Base-by-base conservation (phyloP, 2,329 filamentous ascomycete genomes). In the Aspergillus persii region DNA sequence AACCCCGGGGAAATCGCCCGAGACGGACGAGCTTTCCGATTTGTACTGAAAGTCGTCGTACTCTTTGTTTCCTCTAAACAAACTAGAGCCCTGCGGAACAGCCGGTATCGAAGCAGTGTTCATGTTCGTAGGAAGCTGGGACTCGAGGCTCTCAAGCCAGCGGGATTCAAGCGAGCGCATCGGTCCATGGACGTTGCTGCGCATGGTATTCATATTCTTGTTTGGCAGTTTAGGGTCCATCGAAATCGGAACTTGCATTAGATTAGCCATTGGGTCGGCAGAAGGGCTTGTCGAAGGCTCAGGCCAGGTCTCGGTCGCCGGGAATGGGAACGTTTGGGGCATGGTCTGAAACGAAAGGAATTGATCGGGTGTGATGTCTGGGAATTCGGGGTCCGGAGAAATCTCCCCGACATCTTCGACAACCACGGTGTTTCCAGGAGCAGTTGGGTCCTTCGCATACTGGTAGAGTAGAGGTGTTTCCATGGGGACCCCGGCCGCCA, bases 11-110 rank as follows among this genome's bases (percentile, higher is more conserved):
- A 73, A 11, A 53, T 76, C 74, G 15, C 71, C 74, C 4, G 73
- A 70, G n/a, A 73, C 69, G 0, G 74, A 76, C 27, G 74, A 74
- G 56, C 66, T 75, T 51, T 75, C 73, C 0, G 74, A 75, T 58
- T 71, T 71, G 56, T 69, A 71, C 30, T 74, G 71, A 44, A 72
- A 70, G n/a, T 61, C 62, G 3, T 75, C 73, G n/a, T 66, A 64
- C 6, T 56, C 63, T 9, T 55, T 61, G 26, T 57, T 63, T 15
- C 68, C 67, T 26, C 65, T 63, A 50, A 62, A 52, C 30, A 66
- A 62, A 2, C 55, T 23, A 3, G 60, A 26, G 11, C 61, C 64
- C 30, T 66, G 68, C 8, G 66, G 59, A 3, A 61, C 50, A 9
- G 64, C 53, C 5, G 66, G 59, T 30, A 69, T 59, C 3, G 72